These are phyloP conservation scores for Alternaria postmessia DNA, from an alignment of 2,329 filamentous ascomycete species.

Conservation along the genomic window DNA sequence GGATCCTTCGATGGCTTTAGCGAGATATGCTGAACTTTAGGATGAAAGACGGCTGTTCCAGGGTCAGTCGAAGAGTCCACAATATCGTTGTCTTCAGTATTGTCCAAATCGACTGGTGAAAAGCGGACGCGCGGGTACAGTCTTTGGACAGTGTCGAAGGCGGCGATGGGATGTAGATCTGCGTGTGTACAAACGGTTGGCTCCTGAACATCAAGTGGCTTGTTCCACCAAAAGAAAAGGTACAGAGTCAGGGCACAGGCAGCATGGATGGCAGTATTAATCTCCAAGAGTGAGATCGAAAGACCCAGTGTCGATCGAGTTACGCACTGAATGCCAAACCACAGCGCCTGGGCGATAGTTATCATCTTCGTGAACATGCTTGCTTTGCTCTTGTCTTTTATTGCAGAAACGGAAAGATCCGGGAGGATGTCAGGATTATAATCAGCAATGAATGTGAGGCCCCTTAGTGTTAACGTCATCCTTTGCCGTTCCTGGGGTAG, in stretches of 20 bases:
- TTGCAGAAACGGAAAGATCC: not conserved
- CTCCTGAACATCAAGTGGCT: not conserved
- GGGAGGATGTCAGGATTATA: accelerated
- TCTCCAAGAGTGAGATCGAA: not conserved
- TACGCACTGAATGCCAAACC: not conserved
- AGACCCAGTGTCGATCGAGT: not conserved
- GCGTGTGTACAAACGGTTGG: not conserved
- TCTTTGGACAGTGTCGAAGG: too few relatives aligned
- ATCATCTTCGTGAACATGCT: not conserved
- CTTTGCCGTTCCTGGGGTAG: not conserved
- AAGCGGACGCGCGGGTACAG: too few relatives aligned
- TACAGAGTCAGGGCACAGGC: not conserved
- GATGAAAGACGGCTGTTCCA: not conserved
- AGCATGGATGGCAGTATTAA: not conserved
- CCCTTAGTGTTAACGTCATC: not conserved
- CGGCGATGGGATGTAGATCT: too few relatives aligned
- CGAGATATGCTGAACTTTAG: not conserved
- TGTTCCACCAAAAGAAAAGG: not conserved
- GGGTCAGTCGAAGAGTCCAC: not conserved
- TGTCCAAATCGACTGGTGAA: too few relatives aligned
- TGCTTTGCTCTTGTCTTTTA: not conserved
- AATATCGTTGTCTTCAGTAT: too few relatives aligned
- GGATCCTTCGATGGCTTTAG: not conserved
- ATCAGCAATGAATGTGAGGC: accelerated
- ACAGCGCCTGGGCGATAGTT: not conserved